These are phyloP conservation scores for Backusella tarrabulga DNA, from an alignment of 192 early-diverging fungal species.

Conservation along the genomic window DNA sequence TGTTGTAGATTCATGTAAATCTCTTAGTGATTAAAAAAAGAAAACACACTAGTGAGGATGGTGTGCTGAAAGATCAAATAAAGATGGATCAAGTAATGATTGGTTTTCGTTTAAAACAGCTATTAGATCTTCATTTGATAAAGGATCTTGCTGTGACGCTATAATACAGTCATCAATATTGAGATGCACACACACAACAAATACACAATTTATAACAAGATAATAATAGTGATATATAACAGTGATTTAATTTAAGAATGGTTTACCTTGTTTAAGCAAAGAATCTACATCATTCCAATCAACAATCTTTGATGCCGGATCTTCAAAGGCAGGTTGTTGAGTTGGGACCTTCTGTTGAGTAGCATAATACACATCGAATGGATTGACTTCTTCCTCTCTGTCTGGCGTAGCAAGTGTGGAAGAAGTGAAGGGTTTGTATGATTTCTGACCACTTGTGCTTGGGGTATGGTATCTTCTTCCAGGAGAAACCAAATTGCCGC, in stretches of 20 bases:
- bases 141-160: slow-evolving; percentile 1
- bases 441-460: not conserved
- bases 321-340: not conserved
- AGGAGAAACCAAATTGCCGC: not conserved
- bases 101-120: not conserved
- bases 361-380: slow-evolving; percentile 14
- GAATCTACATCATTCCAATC: slow-evolving; percentile 1
- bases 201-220: not conserved
- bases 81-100: slow-evolving; percentile 2
- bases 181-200: not conserved
- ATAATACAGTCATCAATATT: not conserved
- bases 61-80: not conserved
- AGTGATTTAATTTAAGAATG: not conserved
- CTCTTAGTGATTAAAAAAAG: no score
- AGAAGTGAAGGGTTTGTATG: slow-evolving; percentile 25
- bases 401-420: slow-evolving; percentile 23
- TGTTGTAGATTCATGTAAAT: no score
- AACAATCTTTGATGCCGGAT: not conserved
- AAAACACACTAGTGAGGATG: not conserved
- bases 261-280: not conserved
- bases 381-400: slow-evolving; percentile 17
- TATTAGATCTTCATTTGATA: not conserved
- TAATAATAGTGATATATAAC: not conserved
- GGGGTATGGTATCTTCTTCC: not conserved
- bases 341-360: not conserved